Percentiles rank a stretch among this genome's conserved stretches.
phyloP scores from a whole-genome alignment of 192 early-diverging fungal genomes.

The Coemansia sp. region DNA sequence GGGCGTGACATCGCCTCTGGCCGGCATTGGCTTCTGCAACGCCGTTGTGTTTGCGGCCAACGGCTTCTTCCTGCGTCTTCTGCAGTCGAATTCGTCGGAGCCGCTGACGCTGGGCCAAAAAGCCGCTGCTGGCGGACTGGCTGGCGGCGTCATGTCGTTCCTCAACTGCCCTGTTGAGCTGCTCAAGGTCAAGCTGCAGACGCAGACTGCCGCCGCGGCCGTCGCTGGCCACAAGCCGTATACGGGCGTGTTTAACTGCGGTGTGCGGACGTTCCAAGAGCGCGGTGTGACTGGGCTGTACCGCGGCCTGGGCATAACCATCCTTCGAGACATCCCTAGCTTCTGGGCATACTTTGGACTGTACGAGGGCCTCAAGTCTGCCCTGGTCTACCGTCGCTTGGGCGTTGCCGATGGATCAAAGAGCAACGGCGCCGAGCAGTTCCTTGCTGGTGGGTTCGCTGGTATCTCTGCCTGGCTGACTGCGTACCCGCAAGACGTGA shows the following conservation, averaged over 20 bases:
- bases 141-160: slow-evolving; percentile 77
- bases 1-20: slow-evolving; percentile 78
- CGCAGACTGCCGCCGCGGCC: slow-evolving; percentile 59
- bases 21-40: slow-evolving; percentile 82
- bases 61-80: slow-evolving; percentile 58
- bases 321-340: slow-evolving; percentile 72
- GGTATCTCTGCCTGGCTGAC: slow-evolving; percentile 78
- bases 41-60: slow-evolving; percentile 84
- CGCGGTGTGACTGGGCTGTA: slow-evolving; percentile 63
- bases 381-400: slow-evolving; percentile 60
- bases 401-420: slow-evolving; percentile 47
- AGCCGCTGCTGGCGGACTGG: slow-evolving; percentile 82
- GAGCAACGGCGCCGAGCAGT: slow-evolving; percentile 58
- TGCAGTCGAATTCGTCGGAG: slow-evolving; percentile 54
- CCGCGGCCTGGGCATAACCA: slow-evolving; percentile 75
- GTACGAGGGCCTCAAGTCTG: slow-evolving; percentile 77
- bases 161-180: slow-evolving; percentile 92
- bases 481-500: slow-evolving; percentile 83
- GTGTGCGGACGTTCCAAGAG: slow-evolving; percentile 65
- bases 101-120: slow-evolving; percentile 69
- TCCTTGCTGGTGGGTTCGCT: slow-evolving; percentile 75
- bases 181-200: slow-evolving; percentile 90
- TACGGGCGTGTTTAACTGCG: slow-evolving; percentile 44
- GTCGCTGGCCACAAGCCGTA: slow-evolving; percentile 32
- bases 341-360: slow-evolving; percentile 74